These are phyloP conservation scores for Saccharomycopsis amapae DNA, from an alignment of 805 yeast species.

Conservation along the genomic window DNA sequence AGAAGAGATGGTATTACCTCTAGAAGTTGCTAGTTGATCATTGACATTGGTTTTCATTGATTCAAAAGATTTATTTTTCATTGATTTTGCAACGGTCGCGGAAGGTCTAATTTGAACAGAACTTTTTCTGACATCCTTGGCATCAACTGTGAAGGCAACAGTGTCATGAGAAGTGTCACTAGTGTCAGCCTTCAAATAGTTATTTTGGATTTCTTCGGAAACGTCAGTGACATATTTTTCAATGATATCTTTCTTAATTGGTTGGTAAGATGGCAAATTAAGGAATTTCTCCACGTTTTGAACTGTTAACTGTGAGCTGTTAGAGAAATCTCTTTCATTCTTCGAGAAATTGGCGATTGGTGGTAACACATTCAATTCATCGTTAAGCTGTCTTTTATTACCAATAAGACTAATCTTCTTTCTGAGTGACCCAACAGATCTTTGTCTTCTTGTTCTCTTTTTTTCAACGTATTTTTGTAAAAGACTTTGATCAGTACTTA, in stretches of 20 bases:
- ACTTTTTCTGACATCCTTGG: not conserved
- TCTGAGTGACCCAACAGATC: not conserved
- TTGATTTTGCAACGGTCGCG: not conserved
- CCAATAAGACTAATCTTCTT: conserved; percentile 3
- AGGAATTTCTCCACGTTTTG: conserved; percentile 14
- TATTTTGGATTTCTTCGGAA: conserved; percentile 9
- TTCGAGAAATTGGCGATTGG: not conserved
- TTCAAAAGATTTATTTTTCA: not conserved
- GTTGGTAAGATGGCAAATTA: conserved; percentile 10
- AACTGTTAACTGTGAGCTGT: conserved; percentile 9
- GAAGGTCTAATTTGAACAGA: not conserved
- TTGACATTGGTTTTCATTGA: conserved; percentile 5
- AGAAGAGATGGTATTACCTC: not conserved
- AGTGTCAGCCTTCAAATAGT: not conserved
- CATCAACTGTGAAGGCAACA: too few species aligned
- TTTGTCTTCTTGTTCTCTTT: conserved; percentile 1
- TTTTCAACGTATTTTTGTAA: conserved; percentile 13
- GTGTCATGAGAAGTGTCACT: not conserved
- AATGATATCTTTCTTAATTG: conserved; percentile 14
- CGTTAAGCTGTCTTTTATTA: not conserved
- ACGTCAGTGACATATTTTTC: conserved; percentile 15
- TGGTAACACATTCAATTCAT: conserved; percentile 7
- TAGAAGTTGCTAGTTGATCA: not conserved
- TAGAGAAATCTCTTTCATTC: conserved; percentile 7
- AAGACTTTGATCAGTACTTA: conserved; percentile 2